phyloP scores from a whole-genome alignment of 495 filamentous ascomycete species.

The Penicillium silybi region DNA sequence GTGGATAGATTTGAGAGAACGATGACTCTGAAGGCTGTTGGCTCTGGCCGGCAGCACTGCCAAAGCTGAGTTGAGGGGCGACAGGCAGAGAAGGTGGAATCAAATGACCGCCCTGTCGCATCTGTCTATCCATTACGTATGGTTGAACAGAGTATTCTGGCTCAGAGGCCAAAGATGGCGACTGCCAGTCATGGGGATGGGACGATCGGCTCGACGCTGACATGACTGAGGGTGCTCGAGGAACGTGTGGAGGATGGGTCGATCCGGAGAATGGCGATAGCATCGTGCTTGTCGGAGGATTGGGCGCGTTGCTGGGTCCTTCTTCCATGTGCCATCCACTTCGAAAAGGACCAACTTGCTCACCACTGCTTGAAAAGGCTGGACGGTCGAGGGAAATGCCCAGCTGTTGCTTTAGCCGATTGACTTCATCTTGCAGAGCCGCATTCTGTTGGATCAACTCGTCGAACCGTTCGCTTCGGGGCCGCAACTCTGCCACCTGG shows the following conservation, averaged over 20 bases:
- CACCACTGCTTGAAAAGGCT: conserved; percentile 4
- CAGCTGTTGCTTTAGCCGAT: conserved; percentile 40
- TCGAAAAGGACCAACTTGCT: conserved; percentile 7
- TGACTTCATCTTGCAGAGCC: conserved; percentile 52
- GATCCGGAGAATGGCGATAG: conserved; percentile 12
- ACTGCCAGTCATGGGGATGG: conserved; percentile 22
- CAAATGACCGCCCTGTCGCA: conserved; percentile 9
- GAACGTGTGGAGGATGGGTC: conserved; percentile 6
- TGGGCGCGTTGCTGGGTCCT: not conserved
- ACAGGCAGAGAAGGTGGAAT: conserved; percentile 1
- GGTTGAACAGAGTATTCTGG: conserved; percentile 12
- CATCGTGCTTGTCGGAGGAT: conserved; percentile 8
- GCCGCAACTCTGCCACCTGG: conserved; percentile 47
- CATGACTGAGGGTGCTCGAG: conserved; percentile 8
- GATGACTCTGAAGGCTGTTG: conserved; percentile 2
- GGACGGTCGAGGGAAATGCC: conserved; percentile 14
- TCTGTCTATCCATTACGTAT: conserved; percentile 16
- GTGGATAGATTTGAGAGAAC: conserved; percentile 4
- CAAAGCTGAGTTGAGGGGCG: conserved; percentile 8
- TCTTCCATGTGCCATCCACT: conserved; percentile 14
- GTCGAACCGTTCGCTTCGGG: conserved; percentile 44
- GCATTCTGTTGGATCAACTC: conserved; percentile 50
- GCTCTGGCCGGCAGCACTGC: not conserved
- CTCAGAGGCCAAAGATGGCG: conserved; percentile 18
- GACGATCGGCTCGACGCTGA: conserved; percentile 13